Percentiles rank a stretch among this genome's conserved stretches.
phyloP scores from a whole-genome alignment of 257 asterid species.

The Salvia splendens region DNA sequence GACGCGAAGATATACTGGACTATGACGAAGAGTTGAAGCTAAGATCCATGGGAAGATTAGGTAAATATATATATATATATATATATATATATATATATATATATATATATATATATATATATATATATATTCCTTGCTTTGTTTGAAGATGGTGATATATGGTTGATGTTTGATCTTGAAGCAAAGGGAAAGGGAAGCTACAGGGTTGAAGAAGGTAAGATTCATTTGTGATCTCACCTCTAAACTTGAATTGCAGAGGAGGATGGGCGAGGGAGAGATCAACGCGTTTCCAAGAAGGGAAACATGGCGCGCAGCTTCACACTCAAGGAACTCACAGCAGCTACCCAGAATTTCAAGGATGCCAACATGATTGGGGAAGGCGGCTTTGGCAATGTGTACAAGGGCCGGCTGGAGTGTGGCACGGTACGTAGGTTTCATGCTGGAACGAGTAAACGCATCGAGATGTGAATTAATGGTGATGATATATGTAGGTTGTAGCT shows the following conservation, averaged over 20 bases:
- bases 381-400: conserved; percentile 84
- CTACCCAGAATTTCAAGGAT: conserved; percentile 71
- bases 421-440: conserved; percentile 35
- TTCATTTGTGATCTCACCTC: too few relatives aligned
- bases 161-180: not conserved
- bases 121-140: not conserved
- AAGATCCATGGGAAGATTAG: conserved; percentile 45
- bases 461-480: not conserved
- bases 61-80: conserved; percentile 37
- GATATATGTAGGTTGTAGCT: conserved; percentile 56
- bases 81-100: too few relatives aligned
- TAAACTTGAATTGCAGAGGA: not conserved
- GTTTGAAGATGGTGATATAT: not conserved
- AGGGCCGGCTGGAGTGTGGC: conserved; percentile 60
- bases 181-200: not conserved
- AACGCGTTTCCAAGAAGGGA: conserved; percentile 19
- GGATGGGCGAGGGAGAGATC: conserved; percentile 7
- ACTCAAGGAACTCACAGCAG: conserved; percentile 64
- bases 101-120: too few relatives aligned
- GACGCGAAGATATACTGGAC: conserved; percentile 37
- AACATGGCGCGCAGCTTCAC: conserved; percentile 70
- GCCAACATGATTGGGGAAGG: conserved; percentile 90
- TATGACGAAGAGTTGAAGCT: conserved; percentile 44
- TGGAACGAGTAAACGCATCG: not conserved
- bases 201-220: conserved; percentile 38